Evolutionary conservation across 2,329 filamentous ascomycete species (phyloP), one percentile per base, ranked within the genome.

Genomic region (Waltergamsia citrina): DNA sequence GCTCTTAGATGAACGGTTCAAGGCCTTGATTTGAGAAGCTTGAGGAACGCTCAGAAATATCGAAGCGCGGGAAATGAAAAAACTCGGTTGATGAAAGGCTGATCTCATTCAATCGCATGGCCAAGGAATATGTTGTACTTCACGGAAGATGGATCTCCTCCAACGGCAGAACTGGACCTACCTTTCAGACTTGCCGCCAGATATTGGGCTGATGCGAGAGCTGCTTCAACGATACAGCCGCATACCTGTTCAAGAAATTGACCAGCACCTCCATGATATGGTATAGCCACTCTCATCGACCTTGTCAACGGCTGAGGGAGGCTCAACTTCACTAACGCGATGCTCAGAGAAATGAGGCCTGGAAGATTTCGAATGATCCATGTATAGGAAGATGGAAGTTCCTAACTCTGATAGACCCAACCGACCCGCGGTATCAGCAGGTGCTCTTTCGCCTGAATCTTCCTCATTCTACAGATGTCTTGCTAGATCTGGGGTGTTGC

Each of bases 301-400:
- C 6, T 6, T 29, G 18, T 25, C 19, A 26, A 4, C 3, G 6
- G 14, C 23, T 37, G 21, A 22, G 14, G n/a, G n/a, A 19, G 9
- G 16, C 12, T 27, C n/a, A 14, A 32, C n/a, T 22, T 10, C 36
- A 27, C 17, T 32, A 17, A 9, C 12, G 11, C 11, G 27, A 11
- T 27, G 9, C 30, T 32, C 33, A 69, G 66, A 57, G 66, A 40
- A 60, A 67, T 37, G 51, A 57, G 27, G 57, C 65, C 6, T 69
- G 66, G 67, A 54, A 53, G 19, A 45, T 62, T 30, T 60, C 60
- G 27, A 57, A 57, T 7, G 59, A 59, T 38, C 60, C 65, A 18
- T 67, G 56, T 42, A 57, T 69, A 34, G 65, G 66, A n/a, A 57
- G 63, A 29, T 69, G 65, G 60, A 65, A 62, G 30, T 70, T 70